Base-by-base conservation (phyloP, 805 yeast species). In the Candida arabinofermentans region DNA sequence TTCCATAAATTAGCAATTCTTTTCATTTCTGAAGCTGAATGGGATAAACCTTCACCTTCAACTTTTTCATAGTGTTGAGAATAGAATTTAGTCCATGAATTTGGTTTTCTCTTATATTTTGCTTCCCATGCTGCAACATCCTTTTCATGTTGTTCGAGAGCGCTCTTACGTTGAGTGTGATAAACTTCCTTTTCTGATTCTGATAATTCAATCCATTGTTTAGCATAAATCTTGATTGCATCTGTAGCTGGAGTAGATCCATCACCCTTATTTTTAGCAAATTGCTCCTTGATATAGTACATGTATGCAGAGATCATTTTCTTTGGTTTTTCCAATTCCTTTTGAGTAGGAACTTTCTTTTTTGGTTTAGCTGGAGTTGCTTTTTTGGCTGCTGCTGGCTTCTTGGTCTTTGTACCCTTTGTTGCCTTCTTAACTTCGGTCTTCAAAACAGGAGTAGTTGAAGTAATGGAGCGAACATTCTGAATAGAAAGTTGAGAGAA, bases 81-180 rank as follows among this genome's bases (percentile, higher is more conserved):
- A 34, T 53, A 42, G 34, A 50, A 60, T 30, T 51, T 53, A 24
- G 39, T 42, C 44, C 57, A 60, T 18, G 54, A 56, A 8, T 50
- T 34, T 8, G 50, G 40, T 29, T 53, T 51, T 18, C 41, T 42
- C 13, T 51, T 51, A 27, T 49, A 55, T 29, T 57, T 57, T 8
- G 34, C 45, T 17, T 46, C 48, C 64, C 64, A 60, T 2, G 46
- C 57, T 1, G 46, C 51, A 19, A 50, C n/a, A 4, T 41, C 50
- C 17, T 39, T 37, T 1, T 19, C 18, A 19, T 55, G 50, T 27
- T 46, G 23, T 12, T 32, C 50, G 18, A 31, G 27, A 18, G 42
- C 41, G 18, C 38, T 27, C 14, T 47, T 32, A 30, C 31, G 19
- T 14, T 36, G 18, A 18, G 21, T 26, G 5, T 29, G 21, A 36